Conservation (phyloP, 768 basidiomycete species). For the Peribolospora baueri region DNA sequence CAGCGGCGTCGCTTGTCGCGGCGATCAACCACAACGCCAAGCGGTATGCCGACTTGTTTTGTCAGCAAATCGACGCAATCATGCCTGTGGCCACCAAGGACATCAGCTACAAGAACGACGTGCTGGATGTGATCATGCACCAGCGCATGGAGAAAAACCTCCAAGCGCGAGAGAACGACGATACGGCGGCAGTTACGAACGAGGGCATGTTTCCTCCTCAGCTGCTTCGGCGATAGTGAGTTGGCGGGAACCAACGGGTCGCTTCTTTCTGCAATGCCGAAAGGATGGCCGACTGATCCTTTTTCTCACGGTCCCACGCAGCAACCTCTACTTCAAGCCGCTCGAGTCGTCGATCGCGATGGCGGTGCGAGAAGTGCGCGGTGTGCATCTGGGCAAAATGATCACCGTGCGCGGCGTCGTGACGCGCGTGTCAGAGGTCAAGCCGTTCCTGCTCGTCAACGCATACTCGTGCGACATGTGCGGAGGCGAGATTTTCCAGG, state of each 20-base stretch:
- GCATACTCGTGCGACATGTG: conserved; percentile 88
- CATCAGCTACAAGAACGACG: conserved; percentile 72
- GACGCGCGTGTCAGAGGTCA: conserved; percentile 95
- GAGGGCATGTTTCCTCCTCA: conserved; percentile 70
- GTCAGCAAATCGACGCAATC: conserved; percentile 67
- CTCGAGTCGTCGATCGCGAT: conserved; percentile 34
- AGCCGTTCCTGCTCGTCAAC: conserved; percentile 85
- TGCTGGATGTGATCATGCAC: conserved; percentile 86
- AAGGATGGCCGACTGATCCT: not conserved
- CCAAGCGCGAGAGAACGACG: conserved; percentile 38
- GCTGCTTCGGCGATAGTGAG: conserved; percentile 82
- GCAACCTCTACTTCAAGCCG: conserved; percentile 85
- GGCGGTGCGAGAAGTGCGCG: conserved; percentile 78
- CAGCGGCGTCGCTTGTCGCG: conserved; percentile 29
- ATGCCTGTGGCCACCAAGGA: conserved; percentile 61
- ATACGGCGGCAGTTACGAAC: no score
- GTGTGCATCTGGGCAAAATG: conserved; percentile 60
- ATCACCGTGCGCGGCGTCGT: conserved; percentile 96
- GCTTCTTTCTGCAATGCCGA: not conserved
- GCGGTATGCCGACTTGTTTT: conserved; percentile 72
- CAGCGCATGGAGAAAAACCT: conserved; percentile 75
- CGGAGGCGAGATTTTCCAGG: conserved; percentile 95
- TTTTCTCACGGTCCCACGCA: conserved; percentile 17
- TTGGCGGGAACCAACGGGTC: conserved; percentile 13
- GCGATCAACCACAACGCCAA: conserved; percentile 64